Conservation (phyloP, 805 yeast species). For the Kockiozyma suomiensis region DNA sequence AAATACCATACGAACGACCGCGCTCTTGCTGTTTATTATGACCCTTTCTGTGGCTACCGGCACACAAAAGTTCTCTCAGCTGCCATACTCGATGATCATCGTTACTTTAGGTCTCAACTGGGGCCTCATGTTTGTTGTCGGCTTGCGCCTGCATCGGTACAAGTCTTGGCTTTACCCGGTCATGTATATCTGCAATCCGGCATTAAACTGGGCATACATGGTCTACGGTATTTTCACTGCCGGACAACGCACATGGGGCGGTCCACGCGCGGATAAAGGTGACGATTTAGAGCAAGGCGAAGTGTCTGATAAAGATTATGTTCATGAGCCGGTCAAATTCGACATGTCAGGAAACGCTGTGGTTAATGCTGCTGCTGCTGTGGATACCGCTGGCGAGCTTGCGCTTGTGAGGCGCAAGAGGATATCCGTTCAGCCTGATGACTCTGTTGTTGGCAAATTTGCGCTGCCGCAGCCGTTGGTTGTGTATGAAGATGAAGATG, state of each 20-base stretch:
- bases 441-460: conserved; percentile 25
- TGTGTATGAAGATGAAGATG: too few relatives aligned
- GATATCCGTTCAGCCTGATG: conserved; percentile 22
- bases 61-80: conserved; percentile 1
- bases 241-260: conserved; percentile 33
- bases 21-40: conserved; percentile 23
- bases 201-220: conserved; percentile 28
- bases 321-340: conserved; percentile 12
- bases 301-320: conserved; percentile 2
- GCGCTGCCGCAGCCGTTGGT: conserved; percentile 6
- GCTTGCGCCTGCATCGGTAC: conserved; percentile 19
- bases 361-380: not conserved
- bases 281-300: conserved; percentile 7
- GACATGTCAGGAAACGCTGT: not conserved
- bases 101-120: conserved; percentile 26
- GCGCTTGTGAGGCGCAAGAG: not conserved
- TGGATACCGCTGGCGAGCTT: not conserved
- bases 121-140: conserved; percentile 26
- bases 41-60: conserved; percentile 9
- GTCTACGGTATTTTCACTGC: conserved; percentile 32
- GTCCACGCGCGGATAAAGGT: conserved; percentile 29
- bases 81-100: conserved; percentile 17
- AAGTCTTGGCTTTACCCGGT: conserved; percentile 30
- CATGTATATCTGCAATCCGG: conserved; percentile 27
- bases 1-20: conserved; percentile 31